Evolutionary conservation across 805 yeast species (phyloP), one percentile per base, ranked within the genome.

Genomic region (Ogataea nakhonphanomensis): DNA sequence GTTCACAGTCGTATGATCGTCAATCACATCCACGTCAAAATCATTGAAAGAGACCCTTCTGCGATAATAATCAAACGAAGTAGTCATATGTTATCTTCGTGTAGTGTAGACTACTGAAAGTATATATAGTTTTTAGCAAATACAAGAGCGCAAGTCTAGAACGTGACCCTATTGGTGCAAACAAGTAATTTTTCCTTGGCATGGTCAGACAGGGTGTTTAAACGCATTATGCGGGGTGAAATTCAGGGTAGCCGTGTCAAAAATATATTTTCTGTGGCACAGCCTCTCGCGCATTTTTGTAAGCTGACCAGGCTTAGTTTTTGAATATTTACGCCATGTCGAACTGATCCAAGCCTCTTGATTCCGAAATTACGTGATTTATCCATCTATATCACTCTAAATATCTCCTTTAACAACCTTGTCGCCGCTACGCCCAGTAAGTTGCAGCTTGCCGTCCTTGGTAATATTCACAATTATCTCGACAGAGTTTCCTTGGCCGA

Each of bases 381-480:
- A n/a, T 28, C 5, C 12, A 26, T 20, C 33, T 36, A 21, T 39
- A 34, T 34, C n/a, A 20, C 20, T 39, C 35, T 37, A 39, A 42
- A 73, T 47, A 53, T 72, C 78, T 43, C 78, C 78, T 59, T 68
- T 74, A 32, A 65, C 76, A 38, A 71, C 72, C 45, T 62, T 65
- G 24, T 68, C 65, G 31, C 81, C 81, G 45, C 70, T 72, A 61
- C 81, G 71, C 34, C 79, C 86, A 44, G 81, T 73, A 50, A 81
- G 66, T 57, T 76, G 81, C 55, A 84, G 69, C 55, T 73, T 70
- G 46, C 84, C 82, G 44, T 80, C 84, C 54, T 72, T 76, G 43
- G 81, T 73, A 53, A 83, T 76, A 67, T 78, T 81, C 41, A 81
- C 68, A 40, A 75, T 71, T 39, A 82, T 71, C 66, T 85, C 96